A percentile compares a stretch with the other conserved stretches of the same genome.
These are phyloP conservation scores for Dryadomyces quercivorus DNA, from an alignment of 2,329 filamentous ascomycete species.

Conservation along the genomic window DNA sequence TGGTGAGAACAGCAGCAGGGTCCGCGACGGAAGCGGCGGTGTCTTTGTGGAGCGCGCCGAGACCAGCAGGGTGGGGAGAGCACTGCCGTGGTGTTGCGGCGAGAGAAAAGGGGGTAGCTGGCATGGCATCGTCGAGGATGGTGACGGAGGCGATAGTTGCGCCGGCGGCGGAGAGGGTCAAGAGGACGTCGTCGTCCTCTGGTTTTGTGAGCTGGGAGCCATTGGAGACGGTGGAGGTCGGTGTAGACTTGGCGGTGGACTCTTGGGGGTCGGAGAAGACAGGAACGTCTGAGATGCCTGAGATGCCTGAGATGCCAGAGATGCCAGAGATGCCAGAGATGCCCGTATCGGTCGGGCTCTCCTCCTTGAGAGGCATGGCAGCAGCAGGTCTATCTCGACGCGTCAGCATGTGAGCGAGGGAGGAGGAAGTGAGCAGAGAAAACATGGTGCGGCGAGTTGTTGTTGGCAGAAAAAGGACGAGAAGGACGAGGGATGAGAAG, in stretches of 20 bases:
- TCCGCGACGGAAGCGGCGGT: not conserved
- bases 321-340: constrained; percentile 5
- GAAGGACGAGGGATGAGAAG: not conserved
- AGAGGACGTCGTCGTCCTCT: constrained; percentile 1
- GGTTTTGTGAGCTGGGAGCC: constrained; percentile 3
- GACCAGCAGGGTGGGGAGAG: not conserved
- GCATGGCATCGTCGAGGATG: constrained; percentile 3
- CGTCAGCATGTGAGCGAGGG: constrained; percentile 8
- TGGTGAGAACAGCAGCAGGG: not conserved
- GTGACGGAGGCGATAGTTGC: constrained; percentile 4
- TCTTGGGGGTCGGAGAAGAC: constrained; percentile 4
- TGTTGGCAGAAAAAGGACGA: not conserved
- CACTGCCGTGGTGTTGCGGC: not conserved
- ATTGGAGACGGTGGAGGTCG: constrained; percentile 6
- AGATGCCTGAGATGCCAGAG: constrained; percentile 7
- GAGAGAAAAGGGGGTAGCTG: not conserved
- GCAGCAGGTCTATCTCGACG: constrained; percentile 5
- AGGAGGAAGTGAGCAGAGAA: not conserved
- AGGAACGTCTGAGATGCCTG: constrained; percentile 7
- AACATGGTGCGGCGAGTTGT: not conserved
- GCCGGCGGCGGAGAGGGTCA: constrained; percentile 1
- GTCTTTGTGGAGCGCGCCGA: not conserved
- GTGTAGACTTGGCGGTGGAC: constrained; percentile 7
- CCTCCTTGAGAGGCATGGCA: constrained; percentile 10
- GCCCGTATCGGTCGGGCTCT: constrained; percentile 8